Evolutionary conservation across 495 filamentous ascomycete species (phyloP).

Genomic region (Penicillium silybi): DNA sequence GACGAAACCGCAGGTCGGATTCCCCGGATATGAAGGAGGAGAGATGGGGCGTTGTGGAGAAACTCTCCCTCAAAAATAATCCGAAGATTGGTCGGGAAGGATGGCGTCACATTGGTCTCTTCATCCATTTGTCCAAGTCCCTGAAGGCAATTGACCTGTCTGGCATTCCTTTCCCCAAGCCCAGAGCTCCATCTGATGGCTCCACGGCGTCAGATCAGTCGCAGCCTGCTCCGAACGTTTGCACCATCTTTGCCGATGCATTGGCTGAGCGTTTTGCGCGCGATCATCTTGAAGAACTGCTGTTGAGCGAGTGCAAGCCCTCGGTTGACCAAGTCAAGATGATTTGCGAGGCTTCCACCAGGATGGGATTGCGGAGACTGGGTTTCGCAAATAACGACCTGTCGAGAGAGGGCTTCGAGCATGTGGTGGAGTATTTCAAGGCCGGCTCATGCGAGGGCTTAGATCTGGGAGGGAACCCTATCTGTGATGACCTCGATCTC

Average conservation of each 20-base stretch:
- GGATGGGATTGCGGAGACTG: conserved; percentile 70
- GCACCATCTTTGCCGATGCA: conserved; percentile 64
- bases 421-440: conserved; percentile 70
- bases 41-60: conserved; percentile 71
- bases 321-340: conserved; percentile 63
- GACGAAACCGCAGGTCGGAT: conserved; percentile 27
- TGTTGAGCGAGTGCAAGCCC: conserved; percentile 73
- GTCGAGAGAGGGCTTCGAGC: conserved; percentile 64
- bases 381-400: conserved; percentile 80
- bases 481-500: conserved; percentile 63
- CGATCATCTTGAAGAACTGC: conserved; percentile 74
- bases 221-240: conserved; percentile 38
- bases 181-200: conserved; percentile 18
- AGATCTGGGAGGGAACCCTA: conserved; percentile 89
- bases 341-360: conserved; percentile 70
- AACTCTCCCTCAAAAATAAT: conserved; percentile 86
- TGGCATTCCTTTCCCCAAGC: conserved; percentile 72
- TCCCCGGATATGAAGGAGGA: conserved; percentile 30
- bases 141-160: conserved; percentile 84
- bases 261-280: conserved; percentile 73
- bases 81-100: conserved; percentile 77
- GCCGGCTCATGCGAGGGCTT: conserved; percentile 78
- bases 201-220: conserved; percentile 3
- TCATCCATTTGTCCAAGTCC: conserved; percentile 83
- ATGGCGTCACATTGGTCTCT: conserved; percentile 87